Evolutionary conservation across 2,329 filamentous ascomycete species (phyloP), one percentile per base, ranked within the genome.

Genomic region (Aspergillus terreus): DNA sequence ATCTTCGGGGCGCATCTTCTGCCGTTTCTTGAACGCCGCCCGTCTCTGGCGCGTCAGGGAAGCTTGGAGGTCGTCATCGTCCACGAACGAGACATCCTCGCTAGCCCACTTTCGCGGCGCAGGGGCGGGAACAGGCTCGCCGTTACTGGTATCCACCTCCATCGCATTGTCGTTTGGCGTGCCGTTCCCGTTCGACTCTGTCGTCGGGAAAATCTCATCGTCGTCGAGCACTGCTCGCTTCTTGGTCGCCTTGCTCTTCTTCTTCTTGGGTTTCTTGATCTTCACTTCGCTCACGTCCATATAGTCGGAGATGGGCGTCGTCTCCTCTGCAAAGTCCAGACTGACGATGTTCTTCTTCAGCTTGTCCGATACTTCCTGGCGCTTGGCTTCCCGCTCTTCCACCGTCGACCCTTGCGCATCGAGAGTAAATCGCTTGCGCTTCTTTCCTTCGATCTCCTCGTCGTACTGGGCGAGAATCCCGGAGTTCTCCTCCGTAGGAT

Each of bases 31-130:
- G 45, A 99, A 77, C 0, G 90, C 91, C 46, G 84, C 85, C 58
- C 86, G 83, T 61, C 94, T 81, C 70, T 96, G 91, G n/a, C 84
- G 78, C 1, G 92, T 88, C 32, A 99, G 78, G 4, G 87, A 88
- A 23, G 88, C 85, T 72, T 96, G 92, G 4, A 99, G 78, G 63
- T 96, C 91, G 40, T 97, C 92, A 58, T 99, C 94, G 58, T 97
- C 94, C 19, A 89, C 85, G 62, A 95, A 87, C 0, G 82, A 83
- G 30, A 84, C 78, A 27, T 89, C 81, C 10, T 87, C 80, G 10
- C 80, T 79, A 49, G 83, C 81, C 50, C 82, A 78, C 69, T 89
- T 94, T 64, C 81, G 85, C 54, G 72, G 72, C 10, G 72, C 60
- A 4, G 64, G 58, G 10, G 71, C 67, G 2, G 65, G 53, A 4